phyloP scores from a whole-genome alignment of 345 rosid genomes.

The Gossypium turneri region DNA sequence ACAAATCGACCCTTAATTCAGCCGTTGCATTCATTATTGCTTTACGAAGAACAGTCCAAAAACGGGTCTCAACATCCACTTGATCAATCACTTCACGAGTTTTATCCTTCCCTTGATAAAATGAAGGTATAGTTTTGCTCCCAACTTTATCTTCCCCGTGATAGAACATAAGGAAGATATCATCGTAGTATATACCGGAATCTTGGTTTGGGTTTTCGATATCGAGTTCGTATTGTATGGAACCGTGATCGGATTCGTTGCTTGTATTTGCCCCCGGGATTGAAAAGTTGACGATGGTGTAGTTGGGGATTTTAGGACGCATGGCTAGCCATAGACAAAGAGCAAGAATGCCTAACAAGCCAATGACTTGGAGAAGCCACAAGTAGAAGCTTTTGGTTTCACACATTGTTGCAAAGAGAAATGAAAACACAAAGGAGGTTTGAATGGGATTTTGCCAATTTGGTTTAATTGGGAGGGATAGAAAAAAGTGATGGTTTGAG shows the following conservation, averaged over 20 bases:
- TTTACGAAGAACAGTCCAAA: slow-evolving; percentile 19
- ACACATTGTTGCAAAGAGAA: slow-evolving; percentile 19
- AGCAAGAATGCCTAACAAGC: slow-evolving; percentile 34
- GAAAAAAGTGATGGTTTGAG: slow-evolving; percentile 11
- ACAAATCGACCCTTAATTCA: slow-evolving; percentile 28
- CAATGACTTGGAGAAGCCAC: slow-evolving; percentile 35
- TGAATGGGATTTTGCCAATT: background rate
- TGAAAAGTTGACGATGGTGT: slow-evolving; percentile 25
- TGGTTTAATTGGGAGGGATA: background rate
- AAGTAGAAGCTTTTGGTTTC: slow-evolving; percentile 18
- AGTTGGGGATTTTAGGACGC: slow-evolving; percentile 32
- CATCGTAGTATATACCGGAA: slow-evolving; percentile 35
- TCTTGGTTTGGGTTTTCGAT: slow-evolving; percentile 37
- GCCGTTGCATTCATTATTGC: slow-evolving; percentile 28
- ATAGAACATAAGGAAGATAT: slow-evolving; percentile 25
- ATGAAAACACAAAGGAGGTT: background rate
- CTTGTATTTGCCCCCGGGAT: slow-evolving; percentile 17
- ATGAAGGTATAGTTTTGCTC: slow-evolving; percentile 15
- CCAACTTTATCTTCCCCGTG: slow-evolving; percentile 31
- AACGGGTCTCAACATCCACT: background rate
- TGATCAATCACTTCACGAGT: background rate
- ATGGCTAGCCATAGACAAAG: slow-evolving; percentile 33
- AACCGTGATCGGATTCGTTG: slow-evolving; percentile 6
- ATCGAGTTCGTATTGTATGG: slow-evolving; percentile 26
- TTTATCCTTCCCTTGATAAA: slow-evolving; percentile 29